Evolutionary conservation across 2,329 filamentous ascomycete genomes (phyloP).

Genomic region (Colletotrichum filicis): DNA sequence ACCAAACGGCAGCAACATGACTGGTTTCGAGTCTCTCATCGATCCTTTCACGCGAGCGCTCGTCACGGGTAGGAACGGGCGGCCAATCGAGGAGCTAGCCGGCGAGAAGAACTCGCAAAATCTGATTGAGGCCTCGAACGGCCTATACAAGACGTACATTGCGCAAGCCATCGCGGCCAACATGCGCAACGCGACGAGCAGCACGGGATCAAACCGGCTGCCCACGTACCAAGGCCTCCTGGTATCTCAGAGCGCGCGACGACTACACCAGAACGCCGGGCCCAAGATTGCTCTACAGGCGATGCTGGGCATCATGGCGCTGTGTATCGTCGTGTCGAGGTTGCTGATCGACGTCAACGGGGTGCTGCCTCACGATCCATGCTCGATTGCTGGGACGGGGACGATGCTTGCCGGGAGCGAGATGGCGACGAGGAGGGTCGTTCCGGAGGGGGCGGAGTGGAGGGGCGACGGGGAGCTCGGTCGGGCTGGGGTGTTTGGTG

Average conservation of each 20-base stretch:
- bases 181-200: conserved; percentile 36
- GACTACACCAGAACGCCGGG: conserved; percentile 40
- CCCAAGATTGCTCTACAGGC: conserved; percentile 44
- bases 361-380: conserved; percentile 44
- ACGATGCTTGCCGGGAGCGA: conserved; percentile 41
- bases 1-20: neutral
- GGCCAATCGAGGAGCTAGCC: conserved; percentile 29
- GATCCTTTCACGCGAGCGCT: conserved; percentile 38
- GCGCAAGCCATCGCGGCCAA: conserved; percentile 42
- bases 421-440: conserved; percentile 37
- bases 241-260: conserved; percentile 9
- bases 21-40: neutral
- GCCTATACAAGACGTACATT: conserved; percentile 41
- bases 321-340: conserved; percentile 39
- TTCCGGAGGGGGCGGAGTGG: conserved; percentile 43
- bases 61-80: conserved; percentile 31
- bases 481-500: conserved; percentile 33
- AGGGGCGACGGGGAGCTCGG: conserved; percentile 36
- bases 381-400: conserved; percentile 42
- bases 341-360: conserved; percentile 37
- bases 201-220: conserved; percentile 4
- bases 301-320: conserved; percentile 43
- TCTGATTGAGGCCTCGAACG: conserved; percentile 30
- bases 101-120: conserved; percentile 35
- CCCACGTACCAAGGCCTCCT: conserved; percentile 33